phyloP scores from a whole-genome alignment of 2,329 filamentous ascomycete species.

The Aquanectria penicillioides region DNA sequence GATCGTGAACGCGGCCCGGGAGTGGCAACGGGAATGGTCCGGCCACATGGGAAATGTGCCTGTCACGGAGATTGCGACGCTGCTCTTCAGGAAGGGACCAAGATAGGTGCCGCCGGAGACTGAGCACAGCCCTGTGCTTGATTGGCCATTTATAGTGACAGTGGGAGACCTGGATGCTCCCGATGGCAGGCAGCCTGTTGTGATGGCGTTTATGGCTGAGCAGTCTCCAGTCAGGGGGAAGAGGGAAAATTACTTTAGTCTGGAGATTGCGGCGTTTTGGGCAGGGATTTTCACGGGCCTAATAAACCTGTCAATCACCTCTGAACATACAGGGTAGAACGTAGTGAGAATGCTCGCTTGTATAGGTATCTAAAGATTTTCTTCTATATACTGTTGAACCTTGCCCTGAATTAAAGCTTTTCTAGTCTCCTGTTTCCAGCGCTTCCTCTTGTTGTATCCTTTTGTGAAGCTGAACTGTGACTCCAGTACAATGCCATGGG shows the following conservation, averaged over 20 bases:
- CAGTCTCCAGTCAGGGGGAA: neutral
- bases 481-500: conserved; percentile 38
- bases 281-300: no score
- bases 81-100: neutral
- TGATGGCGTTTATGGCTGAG: neutral
- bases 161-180: neutral
- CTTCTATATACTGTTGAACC: no score
- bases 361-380: no score
- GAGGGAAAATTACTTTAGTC: neutral
- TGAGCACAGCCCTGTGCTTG: neutral
- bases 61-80: neutral
- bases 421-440: no score
- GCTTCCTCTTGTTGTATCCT: no score
- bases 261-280: no score
- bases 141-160: neutral
- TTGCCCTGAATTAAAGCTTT: no score
- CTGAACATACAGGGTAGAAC: no score
- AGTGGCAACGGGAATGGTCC: neutral
- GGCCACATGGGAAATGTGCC: neutral
- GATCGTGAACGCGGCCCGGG: neutral
- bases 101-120: neutral
- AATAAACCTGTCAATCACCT: no score
- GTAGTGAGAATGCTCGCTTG: no score
- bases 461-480: no score
- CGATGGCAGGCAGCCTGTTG: neutral